These are phyloP conservation scores for Heterobasidion annosum DNA, from an alignment of 1,284 basidiomycete species.

Conservation along the genomic window DNA sequence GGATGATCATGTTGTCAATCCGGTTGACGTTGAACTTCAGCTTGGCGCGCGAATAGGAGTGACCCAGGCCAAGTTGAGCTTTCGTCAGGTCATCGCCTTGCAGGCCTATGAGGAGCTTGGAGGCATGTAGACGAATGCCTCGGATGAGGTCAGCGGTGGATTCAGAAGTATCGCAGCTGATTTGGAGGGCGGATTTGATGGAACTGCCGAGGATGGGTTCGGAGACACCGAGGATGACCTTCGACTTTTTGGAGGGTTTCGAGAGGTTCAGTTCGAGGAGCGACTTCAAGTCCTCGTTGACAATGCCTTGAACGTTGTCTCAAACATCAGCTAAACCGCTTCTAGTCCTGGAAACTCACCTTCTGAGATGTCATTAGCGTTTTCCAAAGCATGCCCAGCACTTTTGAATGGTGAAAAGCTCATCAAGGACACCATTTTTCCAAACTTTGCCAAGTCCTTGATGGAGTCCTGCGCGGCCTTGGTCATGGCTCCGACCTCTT, in stretches of 20 bases:
- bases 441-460: constrained; percentile 83
- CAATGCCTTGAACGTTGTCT: constrained; percentile 44
- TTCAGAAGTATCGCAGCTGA: constrained; percentile 87
- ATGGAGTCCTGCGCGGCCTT: constrained; percentile 82
- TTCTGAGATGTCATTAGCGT: constrained; percentile 95
- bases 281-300: constrained; percentile 83
- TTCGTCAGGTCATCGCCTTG: constrained; percentile 85
- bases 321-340: constrained; percentile 1
- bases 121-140: constrained; percentile 87
- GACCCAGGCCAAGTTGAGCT: constrained; percentile 94
- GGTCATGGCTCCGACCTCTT: constrained; percentile 84
- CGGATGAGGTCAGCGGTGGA: constrained; percentile 85
- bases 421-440: constrained; percentile 88
- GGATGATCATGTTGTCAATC: constrained; percentile 99
- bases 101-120: constrained; percentile 87
- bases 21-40: constrained; percentile 99
- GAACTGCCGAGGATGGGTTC: constrained; percentile 75
- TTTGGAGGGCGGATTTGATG: constrained; percentile 72
- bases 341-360: constrained; percentile 37
- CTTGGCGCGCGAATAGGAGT: constrained; percentile 97
- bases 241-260: constrained; percentile 75
- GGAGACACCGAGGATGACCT: constrained; percentile 76
- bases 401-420: constrained; percentile 95
- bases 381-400: constrained; percentile 93
- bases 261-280: constrained; percentile 87